These are phyloP conservation scores for Aegilops tauschii DNA, from an alignment of 176 grass and related monocot genomes.

Conservation along the genomic window DNA sequence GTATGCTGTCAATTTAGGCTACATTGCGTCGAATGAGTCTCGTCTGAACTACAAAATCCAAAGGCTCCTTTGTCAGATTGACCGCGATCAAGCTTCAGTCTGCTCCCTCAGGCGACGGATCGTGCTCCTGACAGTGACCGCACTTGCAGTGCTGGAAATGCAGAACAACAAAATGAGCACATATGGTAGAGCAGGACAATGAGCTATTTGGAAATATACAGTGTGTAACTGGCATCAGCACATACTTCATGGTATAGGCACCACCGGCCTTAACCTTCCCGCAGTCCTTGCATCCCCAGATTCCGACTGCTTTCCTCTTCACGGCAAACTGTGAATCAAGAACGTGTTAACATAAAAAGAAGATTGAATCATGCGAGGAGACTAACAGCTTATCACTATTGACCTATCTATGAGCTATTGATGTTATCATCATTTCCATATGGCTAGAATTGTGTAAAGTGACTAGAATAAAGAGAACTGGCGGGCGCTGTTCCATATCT, in stretches of 20 bases:
- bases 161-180: constrained; percentile 5
- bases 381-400: not conserved
- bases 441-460: not conserved
- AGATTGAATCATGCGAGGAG: not conserved
- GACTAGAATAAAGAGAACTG: not conserved
- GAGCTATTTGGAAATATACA: not conserved
- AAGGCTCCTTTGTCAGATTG: not conserved
- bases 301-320: constrained; percentile 89
- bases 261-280: constrained; percentile 82
- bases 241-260: constrained; percentile 84
- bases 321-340: constrained; percentile 54
- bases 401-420: not conserved
- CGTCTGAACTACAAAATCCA: constrained; percentile 31
- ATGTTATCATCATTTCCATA: not conserved
- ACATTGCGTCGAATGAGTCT: not conserved
- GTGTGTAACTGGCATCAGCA: not conserved
- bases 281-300: constrained; percentile 87
- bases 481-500: not conserved
- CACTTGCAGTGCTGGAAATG: constrained; percentile 66
- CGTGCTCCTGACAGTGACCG: constrained; percentile 71
- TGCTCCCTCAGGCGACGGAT: constrained; percentile 83
- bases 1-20: not conserved
- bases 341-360: not conserved
- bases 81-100: constrained; percentile 47
- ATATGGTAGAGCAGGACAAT: not conserved